Base-by-base conservation (phyloP, 2,329 filamentous ascomycete species). In the Orbilia quercus region DNA sequence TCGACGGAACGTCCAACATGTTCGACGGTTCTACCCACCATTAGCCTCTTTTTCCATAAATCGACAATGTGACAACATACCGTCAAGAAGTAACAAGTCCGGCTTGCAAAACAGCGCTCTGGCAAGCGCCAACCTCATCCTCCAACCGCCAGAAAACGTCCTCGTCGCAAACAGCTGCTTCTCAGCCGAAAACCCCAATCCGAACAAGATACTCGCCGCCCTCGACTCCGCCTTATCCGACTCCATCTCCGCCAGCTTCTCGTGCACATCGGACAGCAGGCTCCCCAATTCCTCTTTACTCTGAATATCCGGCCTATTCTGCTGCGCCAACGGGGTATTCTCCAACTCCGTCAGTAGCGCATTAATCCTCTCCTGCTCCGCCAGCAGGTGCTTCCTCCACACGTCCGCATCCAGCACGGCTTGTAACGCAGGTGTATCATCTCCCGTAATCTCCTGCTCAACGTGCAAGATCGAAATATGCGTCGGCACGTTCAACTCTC, bases 1-100 rank as follows among this genome's bases (percentile, higher is more conserved):
- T 98, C 22, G 95, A 98, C n/a, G 95, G 95, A 67, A 99, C 95
- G 82, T 98, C 95, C 91, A 99, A 92, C 94, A 98, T 98, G 88
- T 98, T 98, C 64, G 94, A 98, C 83, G 95, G 95, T 88, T 99
- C 95, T 84, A 66, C 65, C 51, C 80, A 18, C 36, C 14, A 78
- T 75, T 36, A 75, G 73, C 28, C 14, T 20, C 14, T 1, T 14
- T 25, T 25, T n/a, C 12, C 42, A 20, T 38, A 16, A 48, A 54
- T 23, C 4, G 34, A 22, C 16, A 20, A 53, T 7, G 14, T 5
- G 12, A 14, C 1, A 50, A 67, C 79, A 73, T 80, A 84, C 82
- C 83, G 84, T 99, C 95, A 77, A 99, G 92, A 80, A 99, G 86
- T 71, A 99, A 83, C 58, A 99, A 84, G 82, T 99, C 95, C 45